These are phyloP conservation scores for Leccinellum albellum DNA, from an alignment of 768 basidiomycete genomes.

Conservation along the genomic window DNA sequence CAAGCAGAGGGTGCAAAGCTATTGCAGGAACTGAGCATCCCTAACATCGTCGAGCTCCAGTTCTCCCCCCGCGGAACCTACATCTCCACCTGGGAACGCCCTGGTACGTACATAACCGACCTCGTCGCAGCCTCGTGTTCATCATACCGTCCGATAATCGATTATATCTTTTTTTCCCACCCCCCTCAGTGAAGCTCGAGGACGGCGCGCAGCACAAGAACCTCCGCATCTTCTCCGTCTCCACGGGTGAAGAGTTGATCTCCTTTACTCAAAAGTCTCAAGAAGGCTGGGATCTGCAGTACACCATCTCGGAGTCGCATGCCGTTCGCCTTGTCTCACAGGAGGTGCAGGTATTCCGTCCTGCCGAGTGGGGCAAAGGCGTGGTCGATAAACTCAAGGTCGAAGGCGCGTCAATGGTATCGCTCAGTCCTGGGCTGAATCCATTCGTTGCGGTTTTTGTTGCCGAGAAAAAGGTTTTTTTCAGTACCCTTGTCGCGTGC, in stretches of 20 bases:
- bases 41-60: constrained; percentile 76
- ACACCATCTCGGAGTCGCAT: constrained; percentile 85
- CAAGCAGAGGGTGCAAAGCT: constrained; percentile 71
- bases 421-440: constrained; percentile 80
- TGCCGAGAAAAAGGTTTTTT: constrained; percentile 82
- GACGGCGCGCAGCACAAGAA: constrained; percentile 93
- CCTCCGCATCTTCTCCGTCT: constrained; percentile 82
- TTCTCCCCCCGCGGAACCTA: constrained; percentile 95
- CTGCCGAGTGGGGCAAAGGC: constrained; percentile 76
- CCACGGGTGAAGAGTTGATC: constrained; percentile 82
- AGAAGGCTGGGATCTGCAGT: constrained; percentile 90
- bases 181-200: constrained; percentile 67
- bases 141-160: constrained; percentile 12
- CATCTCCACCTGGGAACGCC: constrained; percentile 94
- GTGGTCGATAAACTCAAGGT: constrained; percentile 78
- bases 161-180: constrained; percentile 8
- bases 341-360: constrained; percentile 82
- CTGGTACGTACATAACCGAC: constrained; percentile 41
- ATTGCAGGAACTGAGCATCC: constrained; percentile 68
- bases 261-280: constrained; percentile 87
- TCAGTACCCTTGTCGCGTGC: background rate
- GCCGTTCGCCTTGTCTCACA: constrained; percentile 75
- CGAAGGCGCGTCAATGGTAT: constrained; percentile 75
- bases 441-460: constrained; percentile 90
- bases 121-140: constrained; percentile 24